Base-by-base conservation (phyloP, 2,329 filamentous ascomycete species). In the Talaromyces pinophilus region DNA sequence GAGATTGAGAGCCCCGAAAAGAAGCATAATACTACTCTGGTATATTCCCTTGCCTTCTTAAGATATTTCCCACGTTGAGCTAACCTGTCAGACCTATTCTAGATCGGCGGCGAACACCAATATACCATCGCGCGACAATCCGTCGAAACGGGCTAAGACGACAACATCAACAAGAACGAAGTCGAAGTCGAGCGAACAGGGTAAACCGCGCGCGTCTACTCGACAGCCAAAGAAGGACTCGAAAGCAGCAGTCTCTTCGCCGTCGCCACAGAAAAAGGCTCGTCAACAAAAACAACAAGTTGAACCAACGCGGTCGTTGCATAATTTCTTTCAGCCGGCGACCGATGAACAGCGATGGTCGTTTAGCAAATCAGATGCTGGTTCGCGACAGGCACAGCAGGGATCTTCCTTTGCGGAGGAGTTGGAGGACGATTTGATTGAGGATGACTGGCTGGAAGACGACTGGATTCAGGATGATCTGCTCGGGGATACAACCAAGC, bases 251-350 rank as follows among this genome's bases (percentile, higher is more conserved):
- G 22, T 46, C 7, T 50, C 54, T 7, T 59, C 35, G 28, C 35
- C 57, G 22, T 63, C 60, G 10, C 52, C 22, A 35, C 65, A n/a
- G 69, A 60, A 74, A 74, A 69, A 64, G 67, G 69, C 33, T 25
- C 10, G 54, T n/a, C 54, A 42, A 68, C 55, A 48, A 65, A 69
- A 17, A 38, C 30, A 55, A 38, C 59, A 62, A 54, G 69, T 64
- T 19, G 57, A 33, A 59, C 72, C 73, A 54, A 70, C 71, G 3
- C 79, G 75, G 59, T 79, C 80, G 1, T 68, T 82, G 15, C 76
- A 80, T 50, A 75, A 69, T n/a, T 81, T 81, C 68, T 82, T 82
- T 63, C 72, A 72, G 15, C 74, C 76, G 40, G 74, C 76, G n/a
- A 77, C 72, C 22, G 75, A 79, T 38, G 75, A 77, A 52, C 76